These are phyloP conservation scores for bread wheat (Triticum aestivum) DNA, from an alignment of 176 grass and related monocot genomes.

Conservation along the genomic window DNA sequence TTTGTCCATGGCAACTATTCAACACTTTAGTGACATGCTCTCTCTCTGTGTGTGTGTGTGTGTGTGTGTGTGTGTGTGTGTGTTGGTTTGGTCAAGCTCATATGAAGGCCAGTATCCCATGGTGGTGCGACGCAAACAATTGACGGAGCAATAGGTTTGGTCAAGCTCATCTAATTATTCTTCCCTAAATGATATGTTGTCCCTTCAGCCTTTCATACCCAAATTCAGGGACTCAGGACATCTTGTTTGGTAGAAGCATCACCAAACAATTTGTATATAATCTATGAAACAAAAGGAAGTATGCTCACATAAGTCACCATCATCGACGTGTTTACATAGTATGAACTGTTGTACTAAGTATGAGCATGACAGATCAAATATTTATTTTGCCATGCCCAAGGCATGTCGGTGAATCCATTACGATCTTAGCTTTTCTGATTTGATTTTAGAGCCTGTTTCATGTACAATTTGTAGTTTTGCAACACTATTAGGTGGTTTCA, in stretches of 20 bases:
- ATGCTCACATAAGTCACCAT: neutral
- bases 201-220: neutral
- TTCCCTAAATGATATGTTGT: neutral
- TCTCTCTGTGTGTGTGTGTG: too few species aligned
- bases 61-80: too few species aligned
- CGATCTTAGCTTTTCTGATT: neutral
- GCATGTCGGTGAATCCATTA: neutral
- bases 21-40: too few species aligned
- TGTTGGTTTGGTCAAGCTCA: too few species aligned
- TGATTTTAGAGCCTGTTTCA: neutral
- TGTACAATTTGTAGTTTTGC: neutral
- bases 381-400: neutral
- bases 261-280: neutral
- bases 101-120: too few species aligned
- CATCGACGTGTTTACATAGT: neutral
- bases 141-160: constrained; percentile 43
- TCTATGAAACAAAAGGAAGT: neutral
- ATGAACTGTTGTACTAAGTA: neutral
- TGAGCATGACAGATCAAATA: neutral
- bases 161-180: neutral
- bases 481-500: neutral
- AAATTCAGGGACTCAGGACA: neutral
- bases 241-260: neutral
- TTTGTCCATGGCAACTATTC: too few species aligned
- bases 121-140: too few species aligned